Percentiles rank a stretch among this genome's conserved stretches.
Evolutionary conservation across 768 basidiomycete species (phyloP).

Genomic region (Symmetrospora coprosmae): DNA sequence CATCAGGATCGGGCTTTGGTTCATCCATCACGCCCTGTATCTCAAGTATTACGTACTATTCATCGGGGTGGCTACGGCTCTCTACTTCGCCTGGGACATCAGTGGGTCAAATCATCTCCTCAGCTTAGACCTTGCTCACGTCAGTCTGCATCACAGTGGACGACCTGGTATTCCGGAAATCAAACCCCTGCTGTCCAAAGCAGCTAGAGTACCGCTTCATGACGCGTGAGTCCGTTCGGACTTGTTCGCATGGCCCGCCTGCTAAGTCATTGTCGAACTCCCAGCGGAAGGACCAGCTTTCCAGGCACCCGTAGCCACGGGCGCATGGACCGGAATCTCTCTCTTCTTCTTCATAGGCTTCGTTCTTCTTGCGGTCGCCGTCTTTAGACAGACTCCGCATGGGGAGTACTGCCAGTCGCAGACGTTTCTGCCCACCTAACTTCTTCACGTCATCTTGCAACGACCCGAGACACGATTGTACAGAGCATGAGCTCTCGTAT

Average conservation of each 20-base stretch:
- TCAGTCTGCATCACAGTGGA: not conserved
- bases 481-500: too few relatives aligned
- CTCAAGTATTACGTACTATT: constrained; percentile 19
- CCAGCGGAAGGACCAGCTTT: constrained; percentile 4
- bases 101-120: not conserved
- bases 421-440: constrained; percentile 12
- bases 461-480: too few relatives aligned
- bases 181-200: not conserved
- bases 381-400: constrained; percentile 18
- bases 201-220: constrained; percentile 3
- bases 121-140: not conserved
- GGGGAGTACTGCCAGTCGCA: constrained; percentile 15
- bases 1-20: constrained; percentile 11
- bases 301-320: not conserved
- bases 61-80: constrained; percentile 2
- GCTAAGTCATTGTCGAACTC: too few relatives aligned
- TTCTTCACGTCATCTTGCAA: too few relatives aligned
- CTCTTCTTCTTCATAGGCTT: constrained; percentile 9
- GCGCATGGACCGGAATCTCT: constrained; percentile 8
- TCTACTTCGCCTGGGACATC: not conserved
- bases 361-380: constrained; percentile 14
- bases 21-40: constrained; percentile 13
- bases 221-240: too few relatives aligned
- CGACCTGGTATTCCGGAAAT: not conserved
- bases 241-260: too few relatives aligned